Base-by-base conservation (phyloP, 805 yeast species). In the Lachancea quebecensis region DNA sequence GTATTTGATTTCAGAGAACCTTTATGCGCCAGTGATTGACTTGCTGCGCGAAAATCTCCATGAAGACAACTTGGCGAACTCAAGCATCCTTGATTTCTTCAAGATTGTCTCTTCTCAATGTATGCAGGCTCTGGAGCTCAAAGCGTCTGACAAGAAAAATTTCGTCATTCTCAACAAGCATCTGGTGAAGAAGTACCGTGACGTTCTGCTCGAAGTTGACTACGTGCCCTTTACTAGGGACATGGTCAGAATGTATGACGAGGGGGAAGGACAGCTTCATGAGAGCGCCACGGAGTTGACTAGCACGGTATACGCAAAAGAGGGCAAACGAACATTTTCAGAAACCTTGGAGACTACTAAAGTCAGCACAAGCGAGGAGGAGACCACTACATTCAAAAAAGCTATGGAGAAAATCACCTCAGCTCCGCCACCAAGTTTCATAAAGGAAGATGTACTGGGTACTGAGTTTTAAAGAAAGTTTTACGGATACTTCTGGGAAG, bases 51-150 rank as follows among this genome's bases (percentile, higher is more conserved):
- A 68, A 11, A 74, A 78, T 9, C 67, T 73, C 6, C 64, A 69
- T 28, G 64, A 65, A 33, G 79, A 85, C 58, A 84, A 81, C 57
- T 65, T 89, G 48, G 73, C 84, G 2, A 84, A 79, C 56, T 88
- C 96, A 0, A 75, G 90, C 5, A 75, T 91, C 50, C 68, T 88
- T 38, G 89, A 85, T 58, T 68, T 90, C 17, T 66, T 81, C 30
- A 83, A 78, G 53, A 68, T 72, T 16, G 56, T 76, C 43, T 53
- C 66, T 45, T 45, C 48, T 5, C 50, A 54, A 25, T 53, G 57
- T 43, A 21, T 48, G 15, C 51, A 47, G 17, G 45, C 47, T 4
- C 47, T 46, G 28, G 52, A 39, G 11, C 44, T 44, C 16, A 42
- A 33, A 11, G 39, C 43, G 4, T 34, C 43, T n/a, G 49, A 47